phyloP scores from a whole-genome alignment of 176 grass and related monocot genomes.

The Bothriochloa decipiens region DNA sequence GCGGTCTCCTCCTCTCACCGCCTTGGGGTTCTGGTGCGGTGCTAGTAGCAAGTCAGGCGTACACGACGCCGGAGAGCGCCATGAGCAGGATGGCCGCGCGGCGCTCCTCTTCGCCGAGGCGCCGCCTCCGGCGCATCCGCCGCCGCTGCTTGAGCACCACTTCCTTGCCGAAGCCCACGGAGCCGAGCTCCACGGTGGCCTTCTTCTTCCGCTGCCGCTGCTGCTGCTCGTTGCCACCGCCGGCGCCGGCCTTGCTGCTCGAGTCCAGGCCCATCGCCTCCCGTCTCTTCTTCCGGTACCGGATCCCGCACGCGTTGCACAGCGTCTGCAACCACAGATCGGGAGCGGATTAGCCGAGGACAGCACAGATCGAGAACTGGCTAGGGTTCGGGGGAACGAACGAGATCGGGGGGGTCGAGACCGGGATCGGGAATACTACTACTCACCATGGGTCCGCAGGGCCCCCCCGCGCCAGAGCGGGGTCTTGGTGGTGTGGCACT shows the following conservation, averaged over 20 bases:
- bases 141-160: constrained; percentile 73
- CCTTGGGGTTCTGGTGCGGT: not conserved
- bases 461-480: constrained; percentile 87
- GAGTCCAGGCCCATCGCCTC: constrained; percentile 55
- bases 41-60: constrained; percentile 40
- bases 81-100: constrained; percentile 83
- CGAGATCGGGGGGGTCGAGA: not conserved
- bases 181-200: constrained; percentile 41
- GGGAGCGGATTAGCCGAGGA: constrained; percentile 33
- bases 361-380: constrained; percentile 27
- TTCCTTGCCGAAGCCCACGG: constrained; percentile 61
- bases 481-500: constrained; percentile 84
- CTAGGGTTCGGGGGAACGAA: not conserved
- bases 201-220: constrained; percentile 48
- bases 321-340: constrained; percentile 69
- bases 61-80: constrained; percentile 83
- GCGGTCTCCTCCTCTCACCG: not conserved
- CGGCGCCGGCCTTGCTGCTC: constrained; percentile 27
- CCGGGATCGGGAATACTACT: constrained; percentile 5
- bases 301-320: constrained; percentile 98
- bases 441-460: constrained; percentile 76
- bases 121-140: constrained; percentile 61
- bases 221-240: not conserved
- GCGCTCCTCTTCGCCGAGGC: constrained; percentile 69
- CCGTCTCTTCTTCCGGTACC: constrained; percentile 87